Base-by-base conservation (phyloP, 1,284 basidiomycete genomes). In the Kalmanozyma brasiliensis region DNA sequence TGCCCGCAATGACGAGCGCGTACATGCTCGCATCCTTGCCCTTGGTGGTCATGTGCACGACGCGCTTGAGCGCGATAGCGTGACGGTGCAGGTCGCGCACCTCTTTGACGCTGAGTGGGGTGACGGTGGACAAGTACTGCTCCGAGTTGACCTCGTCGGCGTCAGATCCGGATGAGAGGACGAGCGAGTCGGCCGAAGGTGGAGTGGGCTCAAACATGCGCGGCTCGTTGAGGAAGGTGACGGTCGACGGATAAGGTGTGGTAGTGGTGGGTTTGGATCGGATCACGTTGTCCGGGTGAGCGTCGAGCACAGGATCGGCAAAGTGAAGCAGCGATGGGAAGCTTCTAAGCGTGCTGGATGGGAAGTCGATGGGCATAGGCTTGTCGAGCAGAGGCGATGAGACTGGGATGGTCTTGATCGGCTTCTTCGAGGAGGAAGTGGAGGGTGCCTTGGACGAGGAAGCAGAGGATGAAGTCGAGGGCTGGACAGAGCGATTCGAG, bases 21-120 rank as follows among this genome's bases (percentile, higher is more conserved):
- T 88, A 88, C 69, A 87, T 84, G 36, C 88, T 87, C 23, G 87
- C 86, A 59, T 89, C 88, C 77, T 91, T 92, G 34, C 92, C 92
- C 83, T 94, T 94, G 49, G 89, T 88, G 0, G 91, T 93, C 85
- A 93, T 91, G 67, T 91, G 89, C 4, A 88, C 88, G 72, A 92
- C 88, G 43, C 87, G 85, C 53, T 78, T 77, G 52, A 79, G 61
- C 34, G 65, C 63, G 37, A 82, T 73, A 23, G 72, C 70, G 60
- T 80, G 76, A 14, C 78, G 75, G 51, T 81, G 74, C 19, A 82
- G 66, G 30, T 68, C 49, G 24, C 61, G 56, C 14, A 82, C 70
- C 45, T 82, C 80, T 11, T 47, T 55, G 34, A 57, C 55, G n/a
- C 64, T 64, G 33, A 82, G 71, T 16, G 81, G 76, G 16, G 80